Conservation (phyloP, 768 basidiomycete species). For the Boletus tylopilopsis region DNA sequence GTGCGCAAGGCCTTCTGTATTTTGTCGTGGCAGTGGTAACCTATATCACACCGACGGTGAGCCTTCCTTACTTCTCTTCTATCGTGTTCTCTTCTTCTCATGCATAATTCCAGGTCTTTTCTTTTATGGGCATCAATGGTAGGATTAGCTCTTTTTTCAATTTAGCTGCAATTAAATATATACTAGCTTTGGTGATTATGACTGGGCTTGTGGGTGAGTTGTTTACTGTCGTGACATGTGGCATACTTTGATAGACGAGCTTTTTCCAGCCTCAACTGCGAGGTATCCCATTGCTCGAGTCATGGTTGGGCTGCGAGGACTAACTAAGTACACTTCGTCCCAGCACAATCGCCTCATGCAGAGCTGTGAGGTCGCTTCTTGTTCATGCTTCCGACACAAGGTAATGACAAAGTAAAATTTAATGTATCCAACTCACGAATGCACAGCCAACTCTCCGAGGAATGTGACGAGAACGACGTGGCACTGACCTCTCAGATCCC, state of each 20-base stretch:
- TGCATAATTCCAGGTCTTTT: constrained; percentile 19
- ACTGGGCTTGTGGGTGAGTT: constrained; percentile 10
- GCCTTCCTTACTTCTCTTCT: not conserved
- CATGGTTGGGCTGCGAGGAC: no score
- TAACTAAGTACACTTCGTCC: not conserved
- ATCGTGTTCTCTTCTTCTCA: not conserved
- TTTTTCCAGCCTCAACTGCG: constrained; percentile 10
- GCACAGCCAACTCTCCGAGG: not conserved
- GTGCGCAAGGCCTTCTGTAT: constrained; percentile 19
- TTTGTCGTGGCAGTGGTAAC: constrained; percentile 16
- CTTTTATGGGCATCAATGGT: constrained; percentile 1
- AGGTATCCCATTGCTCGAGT: constrained; percentile 5
- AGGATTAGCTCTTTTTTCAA: not conserved
- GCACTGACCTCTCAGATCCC: constrained; percentile 9
- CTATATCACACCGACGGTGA: constrained; percentile 15
- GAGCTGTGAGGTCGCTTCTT: constrained; percentile 19
- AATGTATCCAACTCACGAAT: not conserved
- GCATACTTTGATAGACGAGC: not conserved
- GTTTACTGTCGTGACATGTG: not conserved
- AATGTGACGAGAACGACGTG: not conserved
- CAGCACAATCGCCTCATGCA: constrained; percentile 15
- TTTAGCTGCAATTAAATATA: not conserved
- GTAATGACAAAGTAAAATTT: not conserved
- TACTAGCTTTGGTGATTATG: constrained; percentile 4
- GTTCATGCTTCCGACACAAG: not conserved